phyloP scores from a whole-genome alignment of 1,284 basidiomycete species.

The Microbotryum saponariae region DNA sequence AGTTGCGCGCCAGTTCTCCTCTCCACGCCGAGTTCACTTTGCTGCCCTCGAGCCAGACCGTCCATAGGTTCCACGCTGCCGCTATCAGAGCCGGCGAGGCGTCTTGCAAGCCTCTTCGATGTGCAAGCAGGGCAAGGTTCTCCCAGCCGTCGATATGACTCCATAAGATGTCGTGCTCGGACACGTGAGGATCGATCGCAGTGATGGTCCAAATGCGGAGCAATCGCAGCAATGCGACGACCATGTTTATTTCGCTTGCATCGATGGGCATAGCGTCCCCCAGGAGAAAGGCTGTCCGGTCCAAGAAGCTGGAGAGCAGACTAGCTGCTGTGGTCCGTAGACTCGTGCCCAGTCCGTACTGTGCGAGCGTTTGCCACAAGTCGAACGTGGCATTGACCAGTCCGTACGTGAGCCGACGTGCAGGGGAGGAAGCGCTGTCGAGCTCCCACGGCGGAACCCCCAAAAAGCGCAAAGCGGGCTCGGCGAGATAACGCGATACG shows the following conservation, averaged over 20 bases:
- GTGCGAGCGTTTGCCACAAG: constrained; percentile 59
- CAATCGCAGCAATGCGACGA: constrained; percentile 38
- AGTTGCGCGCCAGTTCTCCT: constrained; percentile 53
- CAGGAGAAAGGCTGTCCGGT: constrained; percentile 1
- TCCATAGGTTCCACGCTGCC: constrained; percentile 32
- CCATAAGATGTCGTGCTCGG: constrained; percentile 82
- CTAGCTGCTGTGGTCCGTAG: constrained; percentile 30
- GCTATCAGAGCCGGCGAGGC: constrained; percentile 42
- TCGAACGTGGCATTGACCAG: constrained; percentile 57
- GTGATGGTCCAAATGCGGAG: constrained; percentile 69
- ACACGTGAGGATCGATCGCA: constrained; percentile 78
- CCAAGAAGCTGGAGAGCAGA: constrained; percentile 47
- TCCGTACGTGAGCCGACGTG: constrained; percentile 44
- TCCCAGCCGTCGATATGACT: constrained; percentile 71
- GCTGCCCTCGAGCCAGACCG: constrained; percentile 64
- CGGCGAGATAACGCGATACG: constrained; percentile 49
- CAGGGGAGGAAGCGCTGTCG: constrained; percentile 41
- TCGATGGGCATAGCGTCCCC: neutral
- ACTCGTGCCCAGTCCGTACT: constrained; percentile 58
- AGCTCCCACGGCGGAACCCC: constrained; percentile 52
- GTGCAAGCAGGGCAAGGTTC: constrained; percentile 47
- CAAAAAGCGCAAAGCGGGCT: constrained; percentile 65
- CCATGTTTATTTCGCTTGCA: neutral
- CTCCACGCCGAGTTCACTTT: constrained; percentile 59
- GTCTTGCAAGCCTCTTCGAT: neutral